Evolutionary conservation across 1,284 basidiomycete species (phyloP).

Genomic region (Sporisorium graminicola): DNA sequence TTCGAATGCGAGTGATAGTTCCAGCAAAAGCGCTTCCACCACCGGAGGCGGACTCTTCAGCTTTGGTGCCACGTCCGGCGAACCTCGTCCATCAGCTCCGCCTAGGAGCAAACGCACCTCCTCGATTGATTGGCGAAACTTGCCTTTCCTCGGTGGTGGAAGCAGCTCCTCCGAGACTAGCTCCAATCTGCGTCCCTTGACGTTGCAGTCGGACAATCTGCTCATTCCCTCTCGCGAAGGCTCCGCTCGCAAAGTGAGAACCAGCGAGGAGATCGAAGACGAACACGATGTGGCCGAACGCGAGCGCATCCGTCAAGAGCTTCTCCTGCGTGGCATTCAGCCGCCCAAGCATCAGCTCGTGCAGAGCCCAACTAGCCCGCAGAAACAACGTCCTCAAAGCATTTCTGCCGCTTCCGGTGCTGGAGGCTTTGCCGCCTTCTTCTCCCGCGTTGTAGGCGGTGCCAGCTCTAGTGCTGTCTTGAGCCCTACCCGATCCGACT

Average conservation of each 20-base stretch:
- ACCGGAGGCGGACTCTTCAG: slow-evolving; percentile 39
- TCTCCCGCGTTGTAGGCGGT: slow-evolving; percentile 55
- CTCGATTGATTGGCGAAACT: slow-evolving; percentile 54
- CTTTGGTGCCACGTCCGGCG: slow-evolving; percentile 26
- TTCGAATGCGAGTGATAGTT: slow-evolving; percentile 19
- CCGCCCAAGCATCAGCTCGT: slow-evolving; percentile 59
- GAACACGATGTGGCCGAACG: slow-evolving; percentile 53
- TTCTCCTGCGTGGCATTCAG: slow-evolving; percentile 55
- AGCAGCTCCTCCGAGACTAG: slow-evolving; percentile 74
- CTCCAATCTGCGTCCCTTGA: slow-evolving; percentile 77
- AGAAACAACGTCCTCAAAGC: slow-evolving; percentile 25
- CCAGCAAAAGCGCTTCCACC: slow-evolving; percentile 12
- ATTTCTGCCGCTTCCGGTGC: slow-evolving; percentile 21
- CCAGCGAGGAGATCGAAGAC: slow-evolving; percentile 58
- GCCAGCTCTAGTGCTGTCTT: slow-evolving; percentile 16
- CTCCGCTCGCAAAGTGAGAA: slow-evolving; percentile 43
- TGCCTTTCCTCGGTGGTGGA: slow-evolving; percentile 52
- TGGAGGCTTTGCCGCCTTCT: slow-evolving; percentile 59
- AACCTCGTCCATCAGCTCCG: slow-evolving; percentile 5
- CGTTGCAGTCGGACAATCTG: slow-evolving; percentile 70
- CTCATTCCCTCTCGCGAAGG: slow-evolving; percentile 31
- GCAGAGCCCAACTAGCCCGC: slow-evolving; percentile 23
- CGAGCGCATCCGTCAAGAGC: slow-evolving; percentile 55
- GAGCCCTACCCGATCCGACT: slow-evolving; percentile 28
- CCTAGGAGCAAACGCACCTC: slow-evolving; percentile 39